Conservation (phyloP, 2,329 filamentous ascomycete species). For the Pseudocercospora cruenta region DNA sequence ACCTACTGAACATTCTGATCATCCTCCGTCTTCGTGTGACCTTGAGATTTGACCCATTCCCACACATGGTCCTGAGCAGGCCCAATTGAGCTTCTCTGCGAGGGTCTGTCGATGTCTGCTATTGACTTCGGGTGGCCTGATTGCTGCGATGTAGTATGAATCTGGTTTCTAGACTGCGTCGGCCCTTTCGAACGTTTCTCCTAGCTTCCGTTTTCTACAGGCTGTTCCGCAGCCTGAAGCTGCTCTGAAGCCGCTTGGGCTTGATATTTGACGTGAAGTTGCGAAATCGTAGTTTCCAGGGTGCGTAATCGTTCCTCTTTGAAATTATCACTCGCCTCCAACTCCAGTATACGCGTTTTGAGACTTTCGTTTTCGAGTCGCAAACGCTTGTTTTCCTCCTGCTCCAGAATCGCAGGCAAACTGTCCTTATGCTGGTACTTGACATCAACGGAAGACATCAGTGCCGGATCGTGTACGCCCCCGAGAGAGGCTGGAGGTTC, state of each 20-base stretch:
- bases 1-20: background rate
- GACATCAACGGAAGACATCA: slow-evolving; percentile 8
- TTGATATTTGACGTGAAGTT: slow-evolving; percentile 14
- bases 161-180: background rate
- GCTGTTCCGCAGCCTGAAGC: background rate
- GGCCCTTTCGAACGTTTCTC: background rate
- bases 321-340: slow-evolving; percentile 26
- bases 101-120: background rate
- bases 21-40: background rate
- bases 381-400: slow-evolving; percentile 45
- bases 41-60: background rate
- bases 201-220: slow-evolving; percentile 5
- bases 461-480: slow-evolving; percentile 11
- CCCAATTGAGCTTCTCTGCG: background rate
- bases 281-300: slow-evolving; percentile 19
- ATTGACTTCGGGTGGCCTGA: background rate
- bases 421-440: slow-evolving; percentile 5
- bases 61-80: background rate
- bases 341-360: slow-evolving; percentile 37
- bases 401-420: slow-evolving; percentile 3
- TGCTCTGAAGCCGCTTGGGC: slow-evolving; percentile 10
- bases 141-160: background rate
- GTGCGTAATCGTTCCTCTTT: slow-evolving; percentile 14
- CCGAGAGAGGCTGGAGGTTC: slow-evolving; percentile 21
- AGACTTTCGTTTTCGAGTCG: slow-evolving; percentile 47